Evolutionary conservation across 108 stramenopile species (phyloP).

Genomic region (Fistulifera pelliculosa): DNA sequence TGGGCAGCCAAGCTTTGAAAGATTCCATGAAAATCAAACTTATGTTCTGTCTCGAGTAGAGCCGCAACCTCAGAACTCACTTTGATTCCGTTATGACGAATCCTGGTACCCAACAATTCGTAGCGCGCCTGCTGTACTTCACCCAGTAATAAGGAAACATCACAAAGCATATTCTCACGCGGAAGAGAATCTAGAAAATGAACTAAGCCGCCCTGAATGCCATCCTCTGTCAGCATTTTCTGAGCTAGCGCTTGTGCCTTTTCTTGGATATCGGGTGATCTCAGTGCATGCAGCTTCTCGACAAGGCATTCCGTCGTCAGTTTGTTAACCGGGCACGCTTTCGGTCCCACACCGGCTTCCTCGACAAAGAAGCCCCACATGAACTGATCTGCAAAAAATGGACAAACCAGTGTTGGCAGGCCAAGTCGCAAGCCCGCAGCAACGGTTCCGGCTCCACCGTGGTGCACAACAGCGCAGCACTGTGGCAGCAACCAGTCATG

Average conservation of each 20-base stretch:
- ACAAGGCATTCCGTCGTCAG: slow-evolving; percentile 38
- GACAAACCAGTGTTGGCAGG: slow-evolving; percentile 65
- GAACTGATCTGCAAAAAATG: slow-evolving; percentile 75
- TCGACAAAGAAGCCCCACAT: slow-evolving; percentile 69
- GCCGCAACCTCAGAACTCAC: slow-evolving; percentile 42
- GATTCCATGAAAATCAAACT: background rate
- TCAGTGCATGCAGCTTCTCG: slow-evolving; percentile 35
- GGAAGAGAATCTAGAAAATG: slow-evolving; percentile 44
- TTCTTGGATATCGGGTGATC: slow-evolving; percentile 19
- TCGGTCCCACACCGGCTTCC: slow-evolving; percentile 54
- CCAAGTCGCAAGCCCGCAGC: slow-evolving; percentile 62
- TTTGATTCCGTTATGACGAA: slow-evolving; percentile 22
- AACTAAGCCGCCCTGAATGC: slow-evolving; percentile 39
- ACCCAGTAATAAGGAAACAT: slow-evolving; percentile 30
- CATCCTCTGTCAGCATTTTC: slow-evolving; percentile 48
- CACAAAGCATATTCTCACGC: slow-evolving; percentile 39
- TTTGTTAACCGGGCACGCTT: slow-evolving; percentile 40
- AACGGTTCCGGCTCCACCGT: slow-evolving; percentile 83
- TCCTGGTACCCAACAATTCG: slow-evolving; percentile 18
- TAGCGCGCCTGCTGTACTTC: slow-evolving; percentile 21
- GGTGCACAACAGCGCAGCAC: slow-evolving; percentile 68
- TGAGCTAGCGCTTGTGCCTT: slow-evolving; percentile 25
- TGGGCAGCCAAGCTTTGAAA: slow-evolving; percentile 6
- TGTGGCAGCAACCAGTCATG: slow-evolving; percentile 73
- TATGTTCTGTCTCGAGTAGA: slow-evolving; percentile 8